Evolutionary conservation across 2,329 filamentous ascomycete species (phyloP).

Genomic region (Chaetomiaceae sp.): DNA sequence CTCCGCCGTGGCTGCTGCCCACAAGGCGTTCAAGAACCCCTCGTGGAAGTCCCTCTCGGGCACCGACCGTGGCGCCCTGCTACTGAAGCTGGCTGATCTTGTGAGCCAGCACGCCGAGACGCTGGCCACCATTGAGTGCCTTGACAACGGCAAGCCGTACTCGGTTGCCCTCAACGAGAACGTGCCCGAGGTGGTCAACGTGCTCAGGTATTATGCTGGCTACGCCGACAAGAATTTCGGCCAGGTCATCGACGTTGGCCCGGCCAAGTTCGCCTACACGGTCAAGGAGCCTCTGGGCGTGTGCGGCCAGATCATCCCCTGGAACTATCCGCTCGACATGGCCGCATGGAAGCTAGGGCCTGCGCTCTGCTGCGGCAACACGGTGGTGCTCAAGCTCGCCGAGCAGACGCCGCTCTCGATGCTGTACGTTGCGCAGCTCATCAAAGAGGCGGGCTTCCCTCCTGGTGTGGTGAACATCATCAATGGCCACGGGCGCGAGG

Average conservation of each 20-base stretch:
- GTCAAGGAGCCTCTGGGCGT: constrained; percentile 72
- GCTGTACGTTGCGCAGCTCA: constrained; percentile 56
- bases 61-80: constrained; percentile 60
- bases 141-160: constrained; percentile 79
- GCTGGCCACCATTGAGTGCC: constrained; percentile 55
- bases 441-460: constrained; percentile 69
- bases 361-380: constrained; percentile 58
- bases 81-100: constrained; percentile 65
- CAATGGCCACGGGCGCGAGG: constrained; percentile 60
- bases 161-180: constrained; percentile 58
- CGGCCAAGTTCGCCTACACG: constrained; percentile 68
- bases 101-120: constrained; percentile 55
- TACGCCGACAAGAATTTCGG: constrained; percentile 76
- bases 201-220: constrained; percentile 70
- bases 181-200: constrained; percentile 40
- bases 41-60: constrained; percentile 63
- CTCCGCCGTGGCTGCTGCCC: constrained; percentile 61
- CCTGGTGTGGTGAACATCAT: constrained; percentile 69
- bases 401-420: constrained; percentile 60
- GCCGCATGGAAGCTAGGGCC: constrained; percentile 73
- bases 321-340: constrained; percentile 76
- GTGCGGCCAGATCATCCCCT: constrained; percentile 70
- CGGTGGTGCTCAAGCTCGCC: constrained; percentile 56
- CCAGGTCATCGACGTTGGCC: constrained; percentile 66
- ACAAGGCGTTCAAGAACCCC: constrained; percentile 59